Percentiles rank a stretch among this genome's conserved stretches.
phyloP scores from a whole-genome alignment of 2,329 filamentous ascomycete genomes.

The Colletotrichum destructivum region DNA sequence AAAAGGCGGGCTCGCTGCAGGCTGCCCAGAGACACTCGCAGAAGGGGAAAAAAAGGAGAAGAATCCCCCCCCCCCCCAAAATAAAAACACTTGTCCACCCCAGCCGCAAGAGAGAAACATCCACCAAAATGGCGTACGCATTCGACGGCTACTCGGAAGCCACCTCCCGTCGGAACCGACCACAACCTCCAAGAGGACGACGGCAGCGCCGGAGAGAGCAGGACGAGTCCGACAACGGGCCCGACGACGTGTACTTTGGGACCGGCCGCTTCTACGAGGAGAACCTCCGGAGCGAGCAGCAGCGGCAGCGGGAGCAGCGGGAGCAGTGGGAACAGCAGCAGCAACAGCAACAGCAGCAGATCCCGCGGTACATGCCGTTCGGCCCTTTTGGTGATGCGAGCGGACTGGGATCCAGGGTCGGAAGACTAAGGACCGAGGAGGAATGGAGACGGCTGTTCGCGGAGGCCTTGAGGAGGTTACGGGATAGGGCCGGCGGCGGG shows the following conservation, averaged over 20 bases:
- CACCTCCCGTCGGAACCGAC: not conserved
- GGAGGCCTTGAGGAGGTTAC: constrained; percentile 1
- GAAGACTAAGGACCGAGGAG: not conserved
- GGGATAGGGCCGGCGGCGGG: not conserved
- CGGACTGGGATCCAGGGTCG: not conserved
- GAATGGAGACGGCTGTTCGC: constrained; percentile 7
- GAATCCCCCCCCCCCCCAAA: not conserved
- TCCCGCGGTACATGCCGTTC: not conserved
- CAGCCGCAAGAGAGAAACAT: not conserved
- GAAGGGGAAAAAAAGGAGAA: too few relatives aligned
- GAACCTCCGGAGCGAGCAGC: constrained; percentile 9
- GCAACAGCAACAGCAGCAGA: constrained; percentile 6
- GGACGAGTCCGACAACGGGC: too few relatives aligned
- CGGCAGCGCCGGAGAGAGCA: not conserved
- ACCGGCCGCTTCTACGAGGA: constrained; percentile 23
- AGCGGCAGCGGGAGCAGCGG: constrained; percentile 2
- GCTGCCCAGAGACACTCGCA: too few relatives aligned
- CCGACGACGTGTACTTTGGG: constrained; percentile 7
- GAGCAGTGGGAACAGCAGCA: not conserved
- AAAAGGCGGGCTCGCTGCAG: not conserved
- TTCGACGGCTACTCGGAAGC: constrained; percentile 39
- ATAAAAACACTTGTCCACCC: not conserved
- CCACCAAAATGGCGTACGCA: constrained; percentile 21
- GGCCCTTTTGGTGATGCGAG: not conserved
- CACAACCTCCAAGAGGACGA: not conserved